phyloP scores from a whole-genome alignment of 768 basidiomycete species.

The Neoboletus subvelutipes region DNA sequence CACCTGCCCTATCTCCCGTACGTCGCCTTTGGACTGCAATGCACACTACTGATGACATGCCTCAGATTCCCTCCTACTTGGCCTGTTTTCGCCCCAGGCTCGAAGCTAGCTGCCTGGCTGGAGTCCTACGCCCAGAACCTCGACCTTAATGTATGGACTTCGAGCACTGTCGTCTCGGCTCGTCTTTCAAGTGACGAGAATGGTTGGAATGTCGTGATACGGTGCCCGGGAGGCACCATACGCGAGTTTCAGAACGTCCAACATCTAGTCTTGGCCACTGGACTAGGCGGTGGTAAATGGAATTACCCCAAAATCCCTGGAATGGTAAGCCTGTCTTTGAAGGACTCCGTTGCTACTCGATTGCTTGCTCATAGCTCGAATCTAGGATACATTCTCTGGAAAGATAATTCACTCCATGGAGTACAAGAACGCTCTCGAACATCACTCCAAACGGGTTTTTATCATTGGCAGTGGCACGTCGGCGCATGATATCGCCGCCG shows the following conservation, averaged over 20 bases:
- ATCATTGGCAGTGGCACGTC: slow-evolving; percentile 7
- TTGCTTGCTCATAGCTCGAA: background rate
- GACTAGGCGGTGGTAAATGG: slow-evolving; percentile 40
- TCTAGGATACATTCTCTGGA: slow-evolving; percentile 2
- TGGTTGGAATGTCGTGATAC: slow-evolving; percentile 45
- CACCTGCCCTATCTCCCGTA: slow-evolving; percentile 46
- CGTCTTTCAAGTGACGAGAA: slow-evolving; percentile 20
- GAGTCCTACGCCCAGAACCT: slow-evolving; percentile 55
- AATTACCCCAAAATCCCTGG: slow-evolving; percentile 45
- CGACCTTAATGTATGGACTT: slow-evolving; percentile 62
- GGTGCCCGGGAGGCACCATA: slow-evolving; percentile 26
- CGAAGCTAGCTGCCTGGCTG: slow-evolving; percentile 58
- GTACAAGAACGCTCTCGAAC: slow-evolving; percentile 3
- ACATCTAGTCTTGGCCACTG: slow-evolving; percentile 55
- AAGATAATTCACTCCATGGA: slow-evolving; percentile 6
- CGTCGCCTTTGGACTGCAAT: slow-evolving; percentile 14
- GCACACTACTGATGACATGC: background rate
- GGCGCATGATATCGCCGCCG: slow-evolving; percentile 7
- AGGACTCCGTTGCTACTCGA: background rate
- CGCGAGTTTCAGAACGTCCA: slow-evolving; percentile 37
- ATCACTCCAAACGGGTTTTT: slow-evolving; percentile 3
- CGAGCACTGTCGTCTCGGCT: slow-evolving; percentile 38
- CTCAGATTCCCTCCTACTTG: slow-evolving; percentile 51
- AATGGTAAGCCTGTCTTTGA: slow-evolving; percentile 31
- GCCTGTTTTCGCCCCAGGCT: slow-evolving; percentile 49